Conservation (phyloP, 1,284 basidiomycete species). For the Melanopsichium pennsylvanicum region DNA sequence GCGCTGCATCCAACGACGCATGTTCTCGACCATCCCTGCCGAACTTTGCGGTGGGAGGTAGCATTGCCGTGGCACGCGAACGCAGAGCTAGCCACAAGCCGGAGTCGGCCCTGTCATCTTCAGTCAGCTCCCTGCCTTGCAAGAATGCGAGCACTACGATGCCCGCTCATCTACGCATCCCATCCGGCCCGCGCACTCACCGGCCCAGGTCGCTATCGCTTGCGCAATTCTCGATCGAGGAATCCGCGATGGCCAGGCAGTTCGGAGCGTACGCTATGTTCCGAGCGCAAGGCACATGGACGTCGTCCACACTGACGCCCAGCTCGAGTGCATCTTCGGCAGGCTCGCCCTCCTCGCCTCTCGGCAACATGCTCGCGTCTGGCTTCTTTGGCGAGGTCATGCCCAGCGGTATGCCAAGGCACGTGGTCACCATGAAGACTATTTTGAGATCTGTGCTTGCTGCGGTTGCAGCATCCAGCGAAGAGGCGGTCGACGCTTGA, state of each 20-base stretch:
- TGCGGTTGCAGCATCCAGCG: slow-evolving; percentile 7
- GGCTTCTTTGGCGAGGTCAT: slow-evolving; percentile 41
- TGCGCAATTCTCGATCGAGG: slow-evolving; percentile 25
- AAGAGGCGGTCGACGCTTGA: slow-evolving; percentile 22
- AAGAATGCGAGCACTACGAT: slow-evolving; percentile 4
- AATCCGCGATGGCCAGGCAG: slow-evolving; percentile 9
- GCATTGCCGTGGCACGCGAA: background rate
- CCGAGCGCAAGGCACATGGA: slow-evolving; percentile 28
- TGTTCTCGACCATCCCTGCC: slow-evolving; percentile 10
- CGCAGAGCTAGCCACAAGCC: slow-evolving; percentile 20
- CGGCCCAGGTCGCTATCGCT: slow-evolving; percentile 39
- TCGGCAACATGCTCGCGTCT: slow-evolving; percentile 34
- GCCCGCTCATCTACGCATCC: slow-evolving; percentile 20
- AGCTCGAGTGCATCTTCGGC: slow-evolving; percentile 32
- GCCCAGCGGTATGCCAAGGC: slow-evolving; percentile 38
- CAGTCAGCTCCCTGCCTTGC: slow-evolving; percentile 14
- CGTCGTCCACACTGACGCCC: slow-evolving; percentile 14
- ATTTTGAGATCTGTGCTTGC: slow-evolving; percentile 27
- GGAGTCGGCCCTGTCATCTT: slow-evolving; percentile 11
- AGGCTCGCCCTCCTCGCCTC: slow-evolving; percentile 34
- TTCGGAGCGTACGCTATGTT: slow-evolving; percentile 9
- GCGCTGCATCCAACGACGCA: background rate
- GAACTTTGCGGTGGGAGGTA: slow-evolving; percentile 16
- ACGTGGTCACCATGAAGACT: slow-evolving; percentile 34
- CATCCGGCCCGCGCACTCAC: slow-evolving; percentile 17